Evolutionary conservation across 768 basidiomycete species (phyloP), one percentile per base, ranked within the genome.

Genomic region (Mrakia blollopis): DNA sequence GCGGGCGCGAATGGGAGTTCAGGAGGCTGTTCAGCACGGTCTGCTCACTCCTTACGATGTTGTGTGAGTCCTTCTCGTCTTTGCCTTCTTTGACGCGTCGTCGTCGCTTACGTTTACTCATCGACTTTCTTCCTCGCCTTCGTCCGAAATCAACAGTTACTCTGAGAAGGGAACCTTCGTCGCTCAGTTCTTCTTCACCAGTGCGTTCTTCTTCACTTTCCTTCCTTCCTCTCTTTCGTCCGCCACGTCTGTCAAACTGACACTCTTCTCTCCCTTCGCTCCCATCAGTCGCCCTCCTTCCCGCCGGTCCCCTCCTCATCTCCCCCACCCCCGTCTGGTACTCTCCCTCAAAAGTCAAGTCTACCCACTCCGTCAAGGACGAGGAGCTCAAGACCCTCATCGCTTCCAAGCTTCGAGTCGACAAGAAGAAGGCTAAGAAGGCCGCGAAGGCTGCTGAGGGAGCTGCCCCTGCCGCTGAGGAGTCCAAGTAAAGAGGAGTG

Each of bases 1-100:
- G 85, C 89, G 93, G 73, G 91, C 93, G 37, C 90, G 96, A 52
- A 91, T 98, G 87, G 97, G 96, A 80, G 88, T 98, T 47, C 91
- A 92, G 83, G 97, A 98, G 85, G 95, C 96, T 68, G 93, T 95
- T 52, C 91, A 95, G 83, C 97, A 99, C 83, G 89, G 89, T 81
- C 87, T 98, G 65, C 89, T 98, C 79, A 93, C 93, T 85, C 92
- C 94, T 63, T 98, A 95, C 84, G 95, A 97, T 83, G 92, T 99
- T 80, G 88, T 93, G 90, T 94, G 83, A 82, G 92, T 88, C 47
- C 69, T 70, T 74, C 37, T 57, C 57, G 14, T 37, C 54, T 41
- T 14, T 14, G 10, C 44, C 44, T 69, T 37, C 30, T 28, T 50
- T 28, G 57, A 57, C 57, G 57, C 57, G 28, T n/a, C 32, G 7